These are phyloP conservation scores for Candida verbasci DNA, from an alignment of 805 yeast species.

Conservation along the genomic window DNA sequence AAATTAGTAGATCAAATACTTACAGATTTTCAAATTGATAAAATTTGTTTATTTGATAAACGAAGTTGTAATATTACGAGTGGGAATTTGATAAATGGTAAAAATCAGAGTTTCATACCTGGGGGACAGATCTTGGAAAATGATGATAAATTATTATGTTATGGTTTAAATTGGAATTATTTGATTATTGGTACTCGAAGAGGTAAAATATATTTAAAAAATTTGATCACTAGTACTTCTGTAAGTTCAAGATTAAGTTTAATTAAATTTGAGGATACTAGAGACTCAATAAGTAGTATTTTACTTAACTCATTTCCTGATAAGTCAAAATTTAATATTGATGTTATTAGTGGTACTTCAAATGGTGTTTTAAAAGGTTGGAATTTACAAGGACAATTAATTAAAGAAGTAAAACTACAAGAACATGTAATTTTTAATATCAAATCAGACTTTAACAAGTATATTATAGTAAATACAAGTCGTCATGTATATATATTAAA, in stretches of 20 bases:
- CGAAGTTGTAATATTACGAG: constrained; percentile 25
- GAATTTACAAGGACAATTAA: constrained; percentile 19
- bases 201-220: constrained; percentile 30
- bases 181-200: constrained; percentile 22
- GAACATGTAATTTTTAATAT: constrained; percentile 14
- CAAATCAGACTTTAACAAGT: constrained; percentile 23
- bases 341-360: constrained; percentile 21
- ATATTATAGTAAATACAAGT: constrained; percentile 18
- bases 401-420: constrained; percentile 9
- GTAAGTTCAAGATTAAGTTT: constrained; percentile 19
- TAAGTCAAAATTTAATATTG: constrained; percentile 19
- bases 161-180: constrained; percentile 28
- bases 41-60: constrained; percentile 24
- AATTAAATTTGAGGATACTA: constrained; percentile 11
- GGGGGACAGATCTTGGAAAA: constrained; percentile 14
- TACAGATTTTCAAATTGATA: constrained; percentile 19
- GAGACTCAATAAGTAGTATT: constrained; percentile 16
- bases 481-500: constrained; percentile 16
- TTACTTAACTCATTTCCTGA: constrained; percentile 14
- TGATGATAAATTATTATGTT: constrained; percentile 7
- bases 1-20: constrained; percentile 17
- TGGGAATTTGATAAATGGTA: constrained; percentile 31
- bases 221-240: constrained; percentile 27
- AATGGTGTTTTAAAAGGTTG: constrained; percentile 23
- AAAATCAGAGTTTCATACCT: constrained; percentile 35